Percentiles rank a stretch among this genome's conserved stretches.
Evolutionary conservation across 805 yeast genomes (phyloP).

Genomic region (Candida endomychidarum): DNA sequence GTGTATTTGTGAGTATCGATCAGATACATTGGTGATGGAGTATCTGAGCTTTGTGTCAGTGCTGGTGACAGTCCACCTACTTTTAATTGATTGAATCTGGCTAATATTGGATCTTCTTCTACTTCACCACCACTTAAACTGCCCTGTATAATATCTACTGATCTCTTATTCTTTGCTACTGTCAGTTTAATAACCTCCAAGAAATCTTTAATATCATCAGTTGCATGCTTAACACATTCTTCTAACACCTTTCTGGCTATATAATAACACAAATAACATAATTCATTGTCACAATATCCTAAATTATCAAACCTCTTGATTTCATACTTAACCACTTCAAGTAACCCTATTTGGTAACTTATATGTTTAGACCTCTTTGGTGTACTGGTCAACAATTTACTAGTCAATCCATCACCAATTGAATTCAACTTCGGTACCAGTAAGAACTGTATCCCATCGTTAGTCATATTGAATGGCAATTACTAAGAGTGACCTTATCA

Average conservation of each 20-base stretch:
- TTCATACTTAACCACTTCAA: slow-evolving; percentile 38
- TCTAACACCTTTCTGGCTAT: slow-evolving; percentile 13
- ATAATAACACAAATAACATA: slow-evolving; percentile 30
- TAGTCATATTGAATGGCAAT: slow-evolving; percentile 5
- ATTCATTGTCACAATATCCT: slow-evolving; percentile 39
- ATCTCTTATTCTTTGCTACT: slow-evolving; percentile 16
- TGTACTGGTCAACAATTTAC: slow-evolving; percentile 12
- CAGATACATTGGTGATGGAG: background rate
- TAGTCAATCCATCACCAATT: slow-evolving; percentile 9
- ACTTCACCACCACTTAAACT: background rate
- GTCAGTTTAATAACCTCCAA: slow-evolving; percentile 18
- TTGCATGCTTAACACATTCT: slow-evolving; percentile 9
- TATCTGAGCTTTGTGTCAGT: background rate
- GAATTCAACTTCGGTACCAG: slow-evolving; percentile 1
- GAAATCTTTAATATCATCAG: slow-evolving; percentile 19
- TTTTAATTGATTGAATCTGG: slow-evolving; percentile 24
- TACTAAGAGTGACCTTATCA: slow-evolving; percentile 1
- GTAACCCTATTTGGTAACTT: slow-evolving; percentile 28
- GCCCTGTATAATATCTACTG: background rate
- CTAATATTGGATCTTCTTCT: slow-evolving; percentile 23
- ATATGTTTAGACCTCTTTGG: slow-evolving; percentile 21
- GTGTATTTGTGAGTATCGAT: slow-evolving; percentile 14
- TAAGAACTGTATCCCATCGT: slow-evolving; percentile 6
- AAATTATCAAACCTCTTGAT: slow-evolving; percentile 23
- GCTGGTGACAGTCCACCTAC: background rate